phyloP scores from a whole-genome alignment of 2,329 filamentous ascomycete genomes.

The Talaromyces amestolkiae region DNA sequence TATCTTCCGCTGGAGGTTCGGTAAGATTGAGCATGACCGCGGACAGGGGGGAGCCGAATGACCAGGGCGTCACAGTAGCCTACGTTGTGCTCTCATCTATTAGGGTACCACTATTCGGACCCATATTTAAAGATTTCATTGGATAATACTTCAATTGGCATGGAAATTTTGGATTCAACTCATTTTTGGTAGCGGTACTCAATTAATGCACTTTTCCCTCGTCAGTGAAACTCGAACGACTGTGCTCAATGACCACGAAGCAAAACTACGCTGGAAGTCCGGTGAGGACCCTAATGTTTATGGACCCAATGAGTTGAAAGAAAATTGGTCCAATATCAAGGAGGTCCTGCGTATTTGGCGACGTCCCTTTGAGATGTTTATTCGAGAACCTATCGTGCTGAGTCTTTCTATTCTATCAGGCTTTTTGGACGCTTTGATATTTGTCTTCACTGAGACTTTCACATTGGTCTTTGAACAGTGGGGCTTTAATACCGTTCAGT shows the following conservation, averaged over 20 bases:
- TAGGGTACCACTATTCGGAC: conserved; percentile 49
- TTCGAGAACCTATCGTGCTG: conserved; percentile 63
- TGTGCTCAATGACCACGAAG: conserved; percentile 58
- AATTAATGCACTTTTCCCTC: conserved; percentile 50
- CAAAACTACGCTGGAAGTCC: conserved; percentile 54
- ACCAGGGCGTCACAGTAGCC: conserved; percentile 59
- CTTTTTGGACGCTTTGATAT: conserved; percentile 64
- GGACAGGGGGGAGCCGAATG: conserved; percentile 59
- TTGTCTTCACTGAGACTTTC: conserved; percentile 65
- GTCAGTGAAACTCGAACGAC: conserved; percentile 54
- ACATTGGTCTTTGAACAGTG: conserved; percentile 60
- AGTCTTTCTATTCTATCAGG: conserved; percentile 62
- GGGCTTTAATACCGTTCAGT: conserved; percentile 51
- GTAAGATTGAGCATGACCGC: conserved; percentile 65
- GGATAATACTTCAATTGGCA: conserved; percentile 50
- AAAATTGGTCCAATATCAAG: conserved; percentile 51
- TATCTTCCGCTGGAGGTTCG: conserved; percentile 63
- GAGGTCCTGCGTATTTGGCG: conserved; percentile 59
- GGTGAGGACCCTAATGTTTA: conserved; percentile 58
- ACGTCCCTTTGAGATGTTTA: conserved; percentile 63
- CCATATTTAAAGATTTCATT: conserved; percentile 55
- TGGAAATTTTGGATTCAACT: conserved; percentile 64
- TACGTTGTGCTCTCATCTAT: conserved; percentile 60
- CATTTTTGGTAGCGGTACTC: conserved; percentile 55
- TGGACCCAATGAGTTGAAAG: conserved; percentile 68